Evolutionary conservation across 1,284 basidiomycete species (phyloP).

Genomic region (Ustilago shanxiensis): DNA sequence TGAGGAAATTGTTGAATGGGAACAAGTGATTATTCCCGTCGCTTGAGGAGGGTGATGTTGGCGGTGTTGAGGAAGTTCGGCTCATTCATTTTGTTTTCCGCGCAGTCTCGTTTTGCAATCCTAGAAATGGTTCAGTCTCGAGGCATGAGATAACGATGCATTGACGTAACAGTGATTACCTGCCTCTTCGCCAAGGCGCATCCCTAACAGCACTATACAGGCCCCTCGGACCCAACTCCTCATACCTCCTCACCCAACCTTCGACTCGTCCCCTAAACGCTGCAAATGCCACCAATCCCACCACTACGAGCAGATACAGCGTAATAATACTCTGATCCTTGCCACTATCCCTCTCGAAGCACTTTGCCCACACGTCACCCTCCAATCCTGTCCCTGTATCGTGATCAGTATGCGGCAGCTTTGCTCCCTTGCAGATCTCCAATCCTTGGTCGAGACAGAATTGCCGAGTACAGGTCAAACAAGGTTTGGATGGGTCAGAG

Average conservation of each 20-base stretch:
- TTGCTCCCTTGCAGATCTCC: conserved; percentile 65
- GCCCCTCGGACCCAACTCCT: conserved; percentile 22
- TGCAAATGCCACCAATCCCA: conserved; percentile 40
- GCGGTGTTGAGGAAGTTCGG: neutral
- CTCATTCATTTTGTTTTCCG: neutral
- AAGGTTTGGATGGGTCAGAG: conserved; percentile 58
- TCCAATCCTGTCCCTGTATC: conserved; percentile 69
- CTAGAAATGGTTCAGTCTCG: conserved; percentile 6
- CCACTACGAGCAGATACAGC: conserved; percentile 57
- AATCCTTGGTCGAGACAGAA: conserved; percentile 68
- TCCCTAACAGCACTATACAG: conserved; percentile 33
- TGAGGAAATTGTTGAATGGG: conserved; percentile 20
- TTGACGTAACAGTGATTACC: conserved; percentile 4
- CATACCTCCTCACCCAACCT: conserved; percentile 28
- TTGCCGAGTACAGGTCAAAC: conserved; percentile 67
- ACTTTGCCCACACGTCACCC: conserved; percentile 69
- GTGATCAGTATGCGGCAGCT: conserved; percentile 60
- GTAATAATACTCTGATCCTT: conserved; percentile 67
- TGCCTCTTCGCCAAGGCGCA: conserved; percentile 25
- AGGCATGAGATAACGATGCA: neutral
- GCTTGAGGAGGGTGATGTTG: neutral
- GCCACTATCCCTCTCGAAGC: conserved; percentile 66
- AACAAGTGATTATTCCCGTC: conserved; percentile 1
- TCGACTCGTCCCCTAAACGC: conserved; percentile 29
- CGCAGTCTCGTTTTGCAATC: conserved; percentile 1